These are phyloP conservation scores for Isatis tinctoria DNA, from an alignment of 345 rosid genomes.

Conservation along the genomic window DNA sequence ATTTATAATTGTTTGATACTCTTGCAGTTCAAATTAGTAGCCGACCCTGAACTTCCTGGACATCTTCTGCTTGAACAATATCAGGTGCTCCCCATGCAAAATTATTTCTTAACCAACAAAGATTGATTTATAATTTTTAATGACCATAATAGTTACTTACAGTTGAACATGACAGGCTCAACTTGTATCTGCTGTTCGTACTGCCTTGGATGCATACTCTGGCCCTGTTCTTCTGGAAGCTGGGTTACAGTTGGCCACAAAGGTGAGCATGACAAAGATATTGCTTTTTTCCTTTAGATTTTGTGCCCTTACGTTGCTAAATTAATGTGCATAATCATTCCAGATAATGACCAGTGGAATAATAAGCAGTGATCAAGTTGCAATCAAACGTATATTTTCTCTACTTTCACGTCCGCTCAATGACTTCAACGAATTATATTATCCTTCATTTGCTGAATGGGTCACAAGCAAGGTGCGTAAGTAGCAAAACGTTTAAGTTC, in stretches of 20 bases:
- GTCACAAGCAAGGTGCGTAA: constrained; percentile 86
- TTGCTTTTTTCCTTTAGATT: constrained; percentile 11
- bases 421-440: constrained; percentile 82
- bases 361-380: constrained; percentile 84
- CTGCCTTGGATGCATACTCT: constrained; percentile 78
- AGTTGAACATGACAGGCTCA: constrained; percentile 61
- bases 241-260: constrained; percentile 91
- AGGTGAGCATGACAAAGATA: constrained; percentile 45
- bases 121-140: not conserved
- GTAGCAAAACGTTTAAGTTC: not conserved
- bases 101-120: not conserved
- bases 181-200: constrained; percentile 91
- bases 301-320: constrained; percentile 9
- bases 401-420: constrained; percentile 78
- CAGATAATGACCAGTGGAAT: constrained; percentile 97
- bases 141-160: not conserved
- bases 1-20: not conserved
- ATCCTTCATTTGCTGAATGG: constrained; percentile 99
- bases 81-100: constrained; percentile 56
- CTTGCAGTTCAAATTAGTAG: constrained; percentile 60
- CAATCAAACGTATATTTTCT: constrained; percentile 87
- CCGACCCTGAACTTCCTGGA: constrained; percentile 97
- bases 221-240: constrained; percentile 96
- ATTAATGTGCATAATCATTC: constrained; percentile 29
- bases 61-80: constrained; percentile 87